phyloP scores from a whole-genome alignment of 2,329 filamentous ascomycete genomes.

The Stachybotrys echinatus region DNA sequence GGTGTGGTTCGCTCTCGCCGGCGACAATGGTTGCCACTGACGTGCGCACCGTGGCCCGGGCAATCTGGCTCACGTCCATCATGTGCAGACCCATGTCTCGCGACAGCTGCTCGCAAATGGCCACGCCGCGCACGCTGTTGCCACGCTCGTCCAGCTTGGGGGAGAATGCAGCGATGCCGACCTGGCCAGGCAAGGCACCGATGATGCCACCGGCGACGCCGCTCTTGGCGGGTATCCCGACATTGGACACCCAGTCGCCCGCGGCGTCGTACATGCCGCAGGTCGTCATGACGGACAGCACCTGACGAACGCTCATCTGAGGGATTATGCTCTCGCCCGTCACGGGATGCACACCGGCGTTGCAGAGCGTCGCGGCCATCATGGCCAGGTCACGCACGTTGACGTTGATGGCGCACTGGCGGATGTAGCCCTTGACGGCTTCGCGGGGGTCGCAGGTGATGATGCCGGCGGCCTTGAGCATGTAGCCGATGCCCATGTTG shows the following conservation, averaged over 20 bases:
- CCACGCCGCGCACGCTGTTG: constrained; percentile 25
- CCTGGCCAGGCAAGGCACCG: constrained; percentile 23
- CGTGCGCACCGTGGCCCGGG: constrained; percentile 20
- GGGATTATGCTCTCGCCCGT: constrained; percentile 27
- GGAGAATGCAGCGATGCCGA: constrained; percentile 24
- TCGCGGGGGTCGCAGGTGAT: constrained; percentile 26
- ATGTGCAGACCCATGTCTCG: constrained; percentile 27
- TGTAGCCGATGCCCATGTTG: constrained; percentile 31
- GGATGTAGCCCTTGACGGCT: constrained; percentile 31
- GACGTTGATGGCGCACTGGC: constrained; percentile 34
- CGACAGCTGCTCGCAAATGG: constrained; percentile 23
- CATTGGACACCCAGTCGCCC: constrained; percentile 30
- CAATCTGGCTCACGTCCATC: constrained; percentile 28
- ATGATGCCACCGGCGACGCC: constrained; percentile 27
- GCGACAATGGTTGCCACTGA: constrained; percentile 22
- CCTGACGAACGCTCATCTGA: constrained; percentile 28
- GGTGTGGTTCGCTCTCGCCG: constrained; percentile 16
- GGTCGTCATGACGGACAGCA: constrained; percentile 35
- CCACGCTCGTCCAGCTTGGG: constrained; percentile 25
- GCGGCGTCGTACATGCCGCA: constrained; percentile 37
- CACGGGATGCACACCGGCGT: constrained; percentile 28
- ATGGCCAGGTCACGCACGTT: constrained; percentile 33
- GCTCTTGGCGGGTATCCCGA: constrained; percentile 32
- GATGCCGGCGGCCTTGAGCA: constrained; percentile 34
- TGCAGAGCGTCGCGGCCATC: constrained; percentile 32